Conservation (phyloP, 257 asterid species). For the Solanum pennellii region DNA sequence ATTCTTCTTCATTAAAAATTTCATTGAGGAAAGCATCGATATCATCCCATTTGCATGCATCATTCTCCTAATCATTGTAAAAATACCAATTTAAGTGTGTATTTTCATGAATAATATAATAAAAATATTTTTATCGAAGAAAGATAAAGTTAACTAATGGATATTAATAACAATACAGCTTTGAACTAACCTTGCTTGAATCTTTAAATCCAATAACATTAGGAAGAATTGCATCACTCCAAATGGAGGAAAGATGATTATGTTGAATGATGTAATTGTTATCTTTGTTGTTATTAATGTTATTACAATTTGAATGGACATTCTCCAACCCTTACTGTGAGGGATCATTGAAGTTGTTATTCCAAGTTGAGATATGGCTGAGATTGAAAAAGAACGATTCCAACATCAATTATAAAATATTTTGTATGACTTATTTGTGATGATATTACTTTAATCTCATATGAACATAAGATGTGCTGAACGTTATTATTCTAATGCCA, state of each 20-base stretch:
- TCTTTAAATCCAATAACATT: background rate
- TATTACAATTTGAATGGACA: no score
- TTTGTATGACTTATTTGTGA: background rate
- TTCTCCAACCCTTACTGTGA: background rate
- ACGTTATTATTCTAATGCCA: no score
- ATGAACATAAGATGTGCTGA: background rate
- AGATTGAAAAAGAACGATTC: no score
- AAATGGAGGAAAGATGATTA: background rate
- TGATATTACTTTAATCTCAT: background rate
- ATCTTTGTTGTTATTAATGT: background rate
- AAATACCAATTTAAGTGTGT: background rate
- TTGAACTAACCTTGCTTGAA: background rate
- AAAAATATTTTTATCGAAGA: background rate
- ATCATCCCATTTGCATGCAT: background rate
- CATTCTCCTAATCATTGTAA: background rate
- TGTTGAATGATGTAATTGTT: background rate
- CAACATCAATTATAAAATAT: background rate
- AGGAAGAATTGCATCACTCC: background rate
- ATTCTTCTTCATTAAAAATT: background rate
- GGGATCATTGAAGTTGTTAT: no score
- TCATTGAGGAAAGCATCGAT: background rate
- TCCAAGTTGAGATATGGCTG: no score
- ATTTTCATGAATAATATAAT: background rate
- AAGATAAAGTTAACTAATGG: background rate
- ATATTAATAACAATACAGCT: background rate